Evolutionary conservation across 768 basidiomycete species (phyloP).

Genomic region (Auricularia heimuer): DNA sequence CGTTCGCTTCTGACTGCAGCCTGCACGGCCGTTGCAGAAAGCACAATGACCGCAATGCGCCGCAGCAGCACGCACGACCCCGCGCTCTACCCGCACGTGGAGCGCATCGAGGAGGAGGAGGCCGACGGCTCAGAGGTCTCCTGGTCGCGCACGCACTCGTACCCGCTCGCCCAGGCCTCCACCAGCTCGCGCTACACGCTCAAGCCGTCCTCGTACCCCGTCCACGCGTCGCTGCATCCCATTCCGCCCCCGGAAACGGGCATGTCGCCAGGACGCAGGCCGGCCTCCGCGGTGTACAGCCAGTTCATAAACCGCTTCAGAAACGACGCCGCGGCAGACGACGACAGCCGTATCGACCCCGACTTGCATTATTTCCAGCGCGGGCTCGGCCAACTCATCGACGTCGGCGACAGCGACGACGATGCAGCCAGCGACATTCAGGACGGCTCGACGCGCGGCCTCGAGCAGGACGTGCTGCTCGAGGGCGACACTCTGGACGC

Average conservation of each 20-base stretch:
- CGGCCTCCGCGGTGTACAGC: conserved; percentile 44
- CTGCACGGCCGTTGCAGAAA: not conserved
- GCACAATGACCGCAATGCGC: conserved; percentile 25
- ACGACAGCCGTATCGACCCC: conserved; percentile 70
- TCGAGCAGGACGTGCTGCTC: conserved; percentile 38
- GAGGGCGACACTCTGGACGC: conserved; percentile 60
- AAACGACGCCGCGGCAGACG: conserved; percentile 46
- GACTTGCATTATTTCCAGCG: conserved; percentile 74
- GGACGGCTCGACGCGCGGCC: conserved; percentile 14
- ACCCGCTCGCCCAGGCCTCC: not conserved
- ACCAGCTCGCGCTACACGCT: conserved; percentile 16
- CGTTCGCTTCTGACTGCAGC: too few species aligned
- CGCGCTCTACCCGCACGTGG: conserved; percentile 56
- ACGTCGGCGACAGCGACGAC: conserved; percentile 67
- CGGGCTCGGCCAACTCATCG: conserved; percentile 54
- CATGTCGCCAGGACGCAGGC: conserved; percentile 11
- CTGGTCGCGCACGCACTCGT: conserved; percentile 3
- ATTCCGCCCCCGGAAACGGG: conserved; percentile 15
- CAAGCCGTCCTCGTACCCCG: conserved; percentile 21
- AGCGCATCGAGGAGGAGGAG: conserved; percentile 35
- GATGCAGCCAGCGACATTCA: conserved; percentile 33
- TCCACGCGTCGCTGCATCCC: conserved; percentile 11
- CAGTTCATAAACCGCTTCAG: conserved; percentile 73
- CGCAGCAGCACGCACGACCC: conserved; percentile 42
- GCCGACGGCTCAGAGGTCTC: conserved; percentile 32